phyloP scores from a whole-genome alignment of 2,329 filamentous ascomycete species.

The Hypoxylon sp. region DNA sequence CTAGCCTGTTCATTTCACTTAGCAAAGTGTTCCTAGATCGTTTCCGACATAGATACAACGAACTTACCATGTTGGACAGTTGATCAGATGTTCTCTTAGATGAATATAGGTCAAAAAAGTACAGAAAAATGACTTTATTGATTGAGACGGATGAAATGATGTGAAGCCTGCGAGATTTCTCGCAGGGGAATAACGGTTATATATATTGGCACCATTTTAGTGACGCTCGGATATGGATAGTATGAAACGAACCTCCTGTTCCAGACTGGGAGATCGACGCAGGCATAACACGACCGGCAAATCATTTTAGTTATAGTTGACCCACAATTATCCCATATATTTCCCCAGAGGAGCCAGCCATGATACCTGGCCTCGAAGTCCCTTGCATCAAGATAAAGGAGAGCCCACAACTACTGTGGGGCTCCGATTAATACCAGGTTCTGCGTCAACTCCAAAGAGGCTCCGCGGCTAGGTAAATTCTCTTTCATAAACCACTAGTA shows the following conservation, averaged over 20 bases:
- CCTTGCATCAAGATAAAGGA: not conserved
- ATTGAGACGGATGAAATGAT: constrained; percentile 17
- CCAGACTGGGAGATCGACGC: constrained; percentile 36
- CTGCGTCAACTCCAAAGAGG: too few relatives aligned
- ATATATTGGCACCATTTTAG: constrained; percentile 10
- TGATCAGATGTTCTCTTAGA: not conserved
- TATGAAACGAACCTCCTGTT: constrained; percentile 43
- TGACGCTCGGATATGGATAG: constrained; percentile 26
- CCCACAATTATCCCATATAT: constrained; percentile 22
- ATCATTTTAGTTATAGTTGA: constrained; percentile 9
- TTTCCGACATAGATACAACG: not conserved
- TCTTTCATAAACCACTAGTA: too few relatives aligned
- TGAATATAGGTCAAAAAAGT: not conserved
- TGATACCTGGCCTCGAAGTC: not conserved
- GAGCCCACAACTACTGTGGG: not conserved
- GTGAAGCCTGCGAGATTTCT: not conserved
- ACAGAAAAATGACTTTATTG: not conserved
- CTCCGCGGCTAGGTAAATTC: too few relatives aligned
- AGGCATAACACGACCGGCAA: constrained; percentile 24
- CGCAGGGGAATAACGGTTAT: not conserved
- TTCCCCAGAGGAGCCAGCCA: not conserved
- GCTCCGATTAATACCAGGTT: not conserved
- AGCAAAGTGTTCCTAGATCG: not conserved
- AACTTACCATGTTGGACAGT: constrained; percentile 33
- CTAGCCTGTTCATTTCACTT: constrained; percentile 42